Evolutionary conservation across 495 filamentous ascomycete species (phyloP), one percentile per base, ranked within the genome.

Genomic region (Lasiosphaeris hirsuta): DNA sequence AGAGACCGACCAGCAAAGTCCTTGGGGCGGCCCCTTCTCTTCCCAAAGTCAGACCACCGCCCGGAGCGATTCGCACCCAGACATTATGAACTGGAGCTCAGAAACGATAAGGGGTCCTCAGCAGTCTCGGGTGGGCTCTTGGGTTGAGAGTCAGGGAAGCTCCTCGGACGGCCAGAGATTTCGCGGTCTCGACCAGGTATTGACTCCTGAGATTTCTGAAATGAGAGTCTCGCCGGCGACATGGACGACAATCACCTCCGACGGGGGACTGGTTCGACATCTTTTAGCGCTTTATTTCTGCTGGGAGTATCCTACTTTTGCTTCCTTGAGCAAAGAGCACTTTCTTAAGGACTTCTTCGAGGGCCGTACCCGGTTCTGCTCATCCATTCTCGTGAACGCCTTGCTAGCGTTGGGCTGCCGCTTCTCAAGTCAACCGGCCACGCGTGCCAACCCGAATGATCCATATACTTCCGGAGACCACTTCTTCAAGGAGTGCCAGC

Each of bases 271-370:
- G 43, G 78, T 89, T 7, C 72, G 82, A 52, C 84, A 89, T 58
- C 75, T 89, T 18, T 72, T 89, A 39, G 75, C 83, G 13, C 71
- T 92, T 13, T 93, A 90, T 69, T 93, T 95, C 56, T 83, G 81
- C 63, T 94, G 90, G 90, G 85, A 88, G 62, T 88, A 92, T 60
- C 87, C 88, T 2, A 87, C 84, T 52, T 85, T 88, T 63, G 82
- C 85, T 7, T 78, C 88, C 3, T 79, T 95, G 39, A 85, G 84
- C 54, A 86, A 90, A 50, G 82, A 85, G 46, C 80, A 88, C 51
- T 93, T 95, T 63, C 69, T 88, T 53, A 71, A 79, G 23, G 89
- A 91, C 64, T 84, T 89, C 61, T 60, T 64, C 7, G 68, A 64
- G 13, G 79, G 83, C 11, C 66, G 79, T 46, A 60, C 74, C 45